These are phyloP conservation scores for Wallacemonas sp. DNA, from an alignment of 208 protist species.

Conservation along the genomic window DNA sequence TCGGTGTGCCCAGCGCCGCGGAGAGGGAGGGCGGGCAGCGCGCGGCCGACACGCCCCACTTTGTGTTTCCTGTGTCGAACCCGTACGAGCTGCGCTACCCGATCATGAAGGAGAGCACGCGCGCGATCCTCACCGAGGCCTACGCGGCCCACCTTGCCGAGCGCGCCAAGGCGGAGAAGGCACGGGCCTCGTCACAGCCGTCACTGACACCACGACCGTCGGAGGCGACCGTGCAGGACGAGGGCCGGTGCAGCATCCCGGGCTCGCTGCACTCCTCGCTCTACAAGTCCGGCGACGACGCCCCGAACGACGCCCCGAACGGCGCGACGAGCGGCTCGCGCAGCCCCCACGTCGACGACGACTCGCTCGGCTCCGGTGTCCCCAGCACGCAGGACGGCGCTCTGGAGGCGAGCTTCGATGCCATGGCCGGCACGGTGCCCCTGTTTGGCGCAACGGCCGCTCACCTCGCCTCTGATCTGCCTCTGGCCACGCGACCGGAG, in stretches of 20 bases:
- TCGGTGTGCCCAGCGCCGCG: no score
- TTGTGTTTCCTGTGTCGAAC: constrained; percentile 50
- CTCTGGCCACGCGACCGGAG: no score
- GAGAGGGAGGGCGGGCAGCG: no score
- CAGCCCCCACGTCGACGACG: neutral
- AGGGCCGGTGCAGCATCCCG: neutral
- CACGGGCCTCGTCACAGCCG: neutral
- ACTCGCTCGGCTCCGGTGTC: neutral
- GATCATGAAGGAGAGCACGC: constrained; percentile 23
- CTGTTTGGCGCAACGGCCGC: constrained; percentile 8
- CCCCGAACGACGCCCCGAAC: neutral
- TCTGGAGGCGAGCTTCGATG: constrained; percentile 7
- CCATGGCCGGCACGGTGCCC: neutral
- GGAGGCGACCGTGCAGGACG: no score
- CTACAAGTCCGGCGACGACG: neutral
- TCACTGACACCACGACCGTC: no score
- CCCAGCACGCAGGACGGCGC: constrained; percentile 6
- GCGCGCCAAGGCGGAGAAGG: constrained; percentile 10
- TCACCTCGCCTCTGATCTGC: no score
- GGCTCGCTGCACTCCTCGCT: neutral
- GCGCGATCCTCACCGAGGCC: constrained; percentile 19
- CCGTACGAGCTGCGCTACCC: constrained; percentile 59
- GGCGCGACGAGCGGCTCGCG: neutral
- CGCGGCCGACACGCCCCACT: no score
- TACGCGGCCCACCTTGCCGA: constrained; percentile 11